phyloP scores from a whole-genome alignment of 306 rosid genomes.

The Hylodesmum podocarpum region DNA sequence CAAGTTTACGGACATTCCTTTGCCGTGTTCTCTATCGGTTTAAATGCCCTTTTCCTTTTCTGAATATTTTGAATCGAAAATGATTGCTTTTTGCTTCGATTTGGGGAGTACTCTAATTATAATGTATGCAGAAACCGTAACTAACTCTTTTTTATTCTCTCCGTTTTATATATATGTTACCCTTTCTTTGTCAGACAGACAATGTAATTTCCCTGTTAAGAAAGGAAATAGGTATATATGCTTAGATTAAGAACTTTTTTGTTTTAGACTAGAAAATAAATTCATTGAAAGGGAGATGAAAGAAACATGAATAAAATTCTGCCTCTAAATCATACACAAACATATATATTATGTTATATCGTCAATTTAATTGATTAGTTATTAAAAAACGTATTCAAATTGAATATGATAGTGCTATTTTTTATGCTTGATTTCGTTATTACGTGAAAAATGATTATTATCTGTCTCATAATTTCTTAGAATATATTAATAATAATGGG shows the following conservation, averaged over 20 bases:
- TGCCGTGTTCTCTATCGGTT: neutral
- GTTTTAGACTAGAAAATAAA: neutral
- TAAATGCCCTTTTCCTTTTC: conserved; percentile 13
- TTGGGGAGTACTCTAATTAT: neutral
- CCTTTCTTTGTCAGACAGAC: conserved; percentile 28
- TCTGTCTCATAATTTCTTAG: no score
- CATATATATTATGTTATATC: no score
- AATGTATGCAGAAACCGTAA: neutral
- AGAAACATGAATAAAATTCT: no score
- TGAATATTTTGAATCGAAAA: conserved; percentile 10
- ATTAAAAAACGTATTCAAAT: no score
- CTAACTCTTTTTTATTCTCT: neutral
- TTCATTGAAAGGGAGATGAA: neutral
- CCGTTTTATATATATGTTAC: neutral
- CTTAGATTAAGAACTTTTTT: neutral
- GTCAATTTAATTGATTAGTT: no score
- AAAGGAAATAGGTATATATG: neutral
- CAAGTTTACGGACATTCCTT: neutral
- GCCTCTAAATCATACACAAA: no score
- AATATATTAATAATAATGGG: no score
- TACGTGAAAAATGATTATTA: no score
- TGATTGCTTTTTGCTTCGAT: conserved; percentile 29
- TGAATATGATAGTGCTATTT: no score
- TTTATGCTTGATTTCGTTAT: no score
- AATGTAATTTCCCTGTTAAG: neutral